Evolutionary conservation across 2,329 filamentous ascomycete species (phyloP), one percentile per base, ranked within the genome.

Genomic region (Paracamarosporium sp.): DNA sequence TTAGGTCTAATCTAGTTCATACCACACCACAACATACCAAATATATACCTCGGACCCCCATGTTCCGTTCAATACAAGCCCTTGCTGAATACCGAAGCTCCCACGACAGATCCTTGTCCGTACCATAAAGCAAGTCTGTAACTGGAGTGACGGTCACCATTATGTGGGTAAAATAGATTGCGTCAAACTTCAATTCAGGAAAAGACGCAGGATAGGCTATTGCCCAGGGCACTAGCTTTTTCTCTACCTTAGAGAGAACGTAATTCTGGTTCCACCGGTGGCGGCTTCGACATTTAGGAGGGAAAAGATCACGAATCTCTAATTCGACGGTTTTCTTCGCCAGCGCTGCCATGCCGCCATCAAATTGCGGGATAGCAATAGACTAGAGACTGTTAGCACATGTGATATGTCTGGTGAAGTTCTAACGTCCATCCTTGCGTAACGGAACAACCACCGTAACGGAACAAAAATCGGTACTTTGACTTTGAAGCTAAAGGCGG

Each of bases 381-480:
- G 4, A 31, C 30, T 31, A 31, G n/a, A 31, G 8, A 13, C 4
- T 13, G 30, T 31, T 9, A 31, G 30, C 30, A 3, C 13, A 9
- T 31, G 30, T 9, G 8, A 13, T 13, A 31, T 31, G 4, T 31
- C 3, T 11, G 13, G 30, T 4, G 3, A 31, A 72, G 55, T n/a
- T n/a, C n/a, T n/a, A n/a, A n/a, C n/a, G n/a, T n/a, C n/a, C n/a
- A n/a, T n/a, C n/a, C n/a, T n/a, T n/a, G n/a, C n/a, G n/a, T n/a
- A n/a, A n/a, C n/a, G n/a, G n/a, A n/a, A n/a, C n/a, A n/a, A n/a
- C n/a, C n/a, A n/a, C n/a, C n/a, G n/a, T n/a, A n/a, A n/a, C n/a
- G n/a, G n/a, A n/a, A n/a, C n/a, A n/a, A n/a, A n/a, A n/a, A n/a
- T n/a, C n/a, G n/a, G n/a, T n/a, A n/a, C n/a, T n/a, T n/a, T n/a